These are phyloP conservation scores for Chaetomium sp. DNA, from an alignment of 2,329 filamentous ascomycete genomes.

Conservation along the genomic window DNA sequence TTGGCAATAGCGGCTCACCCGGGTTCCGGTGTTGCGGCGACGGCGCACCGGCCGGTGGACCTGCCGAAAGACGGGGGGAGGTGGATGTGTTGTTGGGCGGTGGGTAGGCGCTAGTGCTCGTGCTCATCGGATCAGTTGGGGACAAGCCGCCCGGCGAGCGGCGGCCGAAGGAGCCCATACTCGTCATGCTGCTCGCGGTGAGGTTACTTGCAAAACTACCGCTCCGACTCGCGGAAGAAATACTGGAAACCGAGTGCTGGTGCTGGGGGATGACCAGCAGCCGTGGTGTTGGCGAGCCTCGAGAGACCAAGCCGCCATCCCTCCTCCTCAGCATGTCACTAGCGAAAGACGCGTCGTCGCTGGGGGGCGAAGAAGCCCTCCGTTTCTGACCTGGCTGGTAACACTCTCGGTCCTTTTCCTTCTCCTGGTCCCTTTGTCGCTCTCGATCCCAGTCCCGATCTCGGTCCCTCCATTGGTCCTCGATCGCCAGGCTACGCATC, in stretches of 20 bases:
- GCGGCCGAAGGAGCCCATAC: slow-evolving; percentile 39
- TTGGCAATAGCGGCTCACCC: slow-evolving; percentile 31
- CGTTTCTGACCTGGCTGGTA: slow-evolving; percentile 47
- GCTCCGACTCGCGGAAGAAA: slow-evolving; percentile 39
- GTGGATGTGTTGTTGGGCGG: slow-evolving; percentile 43
- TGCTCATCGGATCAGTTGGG: slow-evolving; percentile 35
- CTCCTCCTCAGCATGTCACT: slow-evolving; percentile 43
- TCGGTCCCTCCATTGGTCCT: slow-evolving; percentile 30
- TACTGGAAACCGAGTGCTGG: slow-evolving; percentile 40
- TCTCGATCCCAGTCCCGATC: slow-evolving; percentile 27
- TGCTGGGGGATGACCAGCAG: slow-evolving; percentile 41
- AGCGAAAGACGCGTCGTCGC: slow-evolving; percentile 38
- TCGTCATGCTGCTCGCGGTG: slow-evolving; percentile 37
- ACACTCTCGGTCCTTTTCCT: slow-evolving; percentile 22
- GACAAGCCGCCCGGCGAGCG: slow-evolving; percentile 46
- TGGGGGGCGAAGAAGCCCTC: slow-evolving; percentile 48
- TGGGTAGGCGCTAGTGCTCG: slow-evolving; percentile 43
- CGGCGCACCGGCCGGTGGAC: slow-evolving; percentile 29
- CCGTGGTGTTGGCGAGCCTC: slow-evolving; percentile 48
- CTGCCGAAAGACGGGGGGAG: slow-evolving; percentile 42
- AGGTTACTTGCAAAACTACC: slow-evolving; percentile 44
- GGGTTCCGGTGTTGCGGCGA: slow-evolving; percentile 40
- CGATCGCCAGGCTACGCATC: slow-evolving; percentile 39
- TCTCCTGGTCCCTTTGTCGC: slow-evolving; percentile 11
- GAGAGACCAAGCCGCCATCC: slow-evolving; percentile 35